Conservation (phyloP, 768 basidiomycete genomes). For the Leucocoprinus leucothites region DNA sequence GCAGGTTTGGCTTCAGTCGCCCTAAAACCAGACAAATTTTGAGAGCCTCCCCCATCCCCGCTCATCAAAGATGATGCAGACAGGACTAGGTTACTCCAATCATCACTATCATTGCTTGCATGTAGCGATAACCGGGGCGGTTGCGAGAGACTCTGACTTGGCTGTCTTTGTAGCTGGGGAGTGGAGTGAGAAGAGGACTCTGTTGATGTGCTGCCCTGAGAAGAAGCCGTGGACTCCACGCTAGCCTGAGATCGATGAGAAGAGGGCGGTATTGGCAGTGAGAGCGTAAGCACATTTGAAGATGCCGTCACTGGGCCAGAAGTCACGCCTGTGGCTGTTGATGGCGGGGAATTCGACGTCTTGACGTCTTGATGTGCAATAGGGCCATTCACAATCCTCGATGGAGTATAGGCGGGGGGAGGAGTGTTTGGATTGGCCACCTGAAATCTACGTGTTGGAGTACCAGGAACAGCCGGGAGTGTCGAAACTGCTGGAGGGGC, state of each 20-base stretch:
- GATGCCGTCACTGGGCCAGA: background rate
- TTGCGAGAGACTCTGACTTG: background rate
- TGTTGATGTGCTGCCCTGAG: background rate
- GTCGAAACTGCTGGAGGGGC: background rate
- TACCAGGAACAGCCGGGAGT: background rate
- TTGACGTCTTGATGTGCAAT: background rate
- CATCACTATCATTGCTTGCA: slow-evolving; percentile 7
- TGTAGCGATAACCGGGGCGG: slow-evolving; percentile 51
- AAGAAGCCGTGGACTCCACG: slow-evolving; percentile 8
- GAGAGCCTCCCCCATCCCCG: background rate
- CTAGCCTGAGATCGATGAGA: slow-evolving; percentile 12
- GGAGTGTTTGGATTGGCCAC: slow-evolving; percentile 25
- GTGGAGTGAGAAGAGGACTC: slow-evolving; percentile 5
- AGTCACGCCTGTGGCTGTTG: background rate
- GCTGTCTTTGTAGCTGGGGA: slow-evolving; percentile 14
- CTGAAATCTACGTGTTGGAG: background rate
- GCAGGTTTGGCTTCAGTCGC: background rate
- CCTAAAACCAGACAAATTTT: background rate
- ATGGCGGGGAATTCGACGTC: background rate
- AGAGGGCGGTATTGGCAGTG: background rate
- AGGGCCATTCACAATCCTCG: background rate
- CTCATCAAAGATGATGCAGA: slow-evolving; percentile 8
- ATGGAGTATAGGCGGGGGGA: slow-evolving; percentile 42
- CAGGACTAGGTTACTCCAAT: slow-evolving; percentile 40
- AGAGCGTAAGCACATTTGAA: background rate